These are phyloP conservation scores for Marasmius fiardii DNA, from an alignment of 1,284 basidiomycete species.

Conservation along the genomic window DNA sequence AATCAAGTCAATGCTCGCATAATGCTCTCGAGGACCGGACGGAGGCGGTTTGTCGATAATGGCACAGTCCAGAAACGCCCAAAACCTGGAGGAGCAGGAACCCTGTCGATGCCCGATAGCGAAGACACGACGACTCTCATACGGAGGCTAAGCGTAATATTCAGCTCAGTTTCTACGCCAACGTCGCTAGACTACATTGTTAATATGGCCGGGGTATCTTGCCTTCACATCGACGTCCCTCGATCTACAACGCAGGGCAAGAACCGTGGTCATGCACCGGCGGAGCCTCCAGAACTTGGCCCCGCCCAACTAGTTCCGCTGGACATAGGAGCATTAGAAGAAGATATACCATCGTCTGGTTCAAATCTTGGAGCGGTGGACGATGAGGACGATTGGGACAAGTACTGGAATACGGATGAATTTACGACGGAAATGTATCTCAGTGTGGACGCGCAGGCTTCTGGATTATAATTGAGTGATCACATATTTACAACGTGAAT, in stretches of 20 bases:
- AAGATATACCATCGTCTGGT: slow-evolving; percentile 4
- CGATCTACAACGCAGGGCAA: neutral
- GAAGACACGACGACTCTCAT: slow-evolving; percentile 43
- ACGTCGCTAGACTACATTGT: slow-evolving; percentile 73
- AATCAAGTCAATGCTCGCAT: slow-evolving; percentile 84
- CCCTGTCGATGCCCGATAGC: slow-evolving; percentile 2
- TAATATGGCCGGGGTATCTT: slow-evolving; percentile 52
- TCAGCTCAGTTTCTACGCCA: slow-evolving; percentile 60
- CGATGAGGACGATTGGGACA: slow-evolving; percentile 40
- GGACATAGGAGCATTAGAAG: slow-evolving; percentile 32
- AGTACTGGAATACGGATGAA: slow-evolving; percentile 38
- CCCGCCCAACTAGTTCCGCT: slow-evolving; percentile 31
- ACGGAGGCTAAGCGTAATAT: slow-evolving; percentile 69
- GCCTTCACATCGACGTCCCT: slow-evolving; percentile 26
- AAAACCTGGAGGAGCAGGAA: slow-evolving; percentile 14
- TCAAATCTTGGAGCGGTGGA: slow-evolving; percentile 12
- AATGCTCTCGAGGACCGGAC: slow-evolving; percentile 75
- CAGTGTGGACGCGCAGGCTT: slow-evolving; percentile 17
- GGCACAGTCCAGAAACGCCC: slow-evolving; percentile 18
- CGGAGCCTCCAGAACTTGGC: neutral
- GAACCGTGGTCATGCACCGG: neutral
- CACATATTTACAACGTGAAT: neutral
- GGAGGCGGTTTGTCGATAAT: slow-evolving; percentile 52
- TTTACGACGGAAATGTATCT: slow-evolving; percentile 30
- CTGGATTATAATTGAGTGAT: slow-evolving; percentile 14